Conservation (phyloP, 1,284 basidiomycete species). For the Earliella scabrosa region DNA sequence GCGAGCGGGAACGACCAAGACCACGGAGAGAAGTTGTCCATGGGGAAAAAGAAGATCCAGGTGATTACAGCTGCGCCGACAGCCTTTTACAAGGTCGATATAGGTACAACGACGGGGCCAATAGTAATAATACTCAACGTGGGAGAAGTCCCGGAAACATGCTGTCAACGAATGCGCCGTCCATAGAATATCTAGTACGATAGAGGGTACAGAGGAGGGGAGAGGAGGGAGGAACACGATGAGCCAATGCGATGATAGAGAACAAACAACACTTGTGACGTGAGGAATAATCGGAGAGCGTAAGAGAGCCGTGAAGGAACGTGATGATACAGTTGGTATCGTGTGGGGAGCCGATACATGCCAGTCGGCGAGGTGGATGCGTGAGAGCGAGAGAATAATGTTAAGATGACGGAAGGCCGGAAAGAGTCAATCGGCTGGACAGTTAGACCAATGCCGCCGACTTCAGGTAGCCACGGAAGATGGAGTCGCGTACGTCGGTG, state of each 20-base stretch:
- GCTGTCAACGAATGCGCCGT: slow-evolving; percentile 2
- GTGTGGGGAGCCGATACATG: slow-evolving; percentile 12
- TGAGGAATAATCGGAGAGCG: slow-evolving; percentile 4
- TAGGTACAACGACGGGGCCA: slow-evolving; percentile 18
- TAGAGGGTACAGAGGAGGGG: background rate
- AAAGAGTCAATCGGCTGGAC: background rate
- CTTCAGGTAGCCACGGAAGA: slow-evolving; percentile 41
- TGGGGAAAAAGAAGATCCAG: background rate
- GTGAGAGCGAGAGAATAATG: slow-evolving; percentile 15
- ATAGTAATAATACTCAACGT: slow-evolving; percentile 16
- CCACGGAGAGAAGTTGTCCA: too few relatives aligned
- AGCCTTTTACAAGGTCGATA: slow-evolving; percentile 20
- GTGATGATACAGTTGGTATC: slow-evolving; percentile 18
- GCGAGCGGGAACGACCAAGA: too few relatives aligned
- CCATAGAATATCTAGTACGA: slow-evolving; percentile 16
- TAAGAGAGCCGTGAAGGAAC: slow-evolving; percentile 15
- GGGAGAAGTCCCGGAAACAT: slow-evolving; percentile 10
- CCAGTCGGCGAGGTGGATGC: slow-evolving; percentile 3
- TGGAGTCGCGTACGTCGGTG: slow-evolving; percentile 57
- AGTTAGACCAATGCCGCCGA: slow-evolving; percentile 38
- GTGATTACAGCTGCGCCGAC: slow-evolving; percentile 10
- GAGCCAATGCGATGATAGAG: slow-evolving; percentile 12
- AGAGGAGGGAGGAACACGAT: background rate
- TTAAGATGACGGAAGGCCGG: slow-evolving; percentile 10
- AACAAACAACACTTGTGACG: slow-evolving; percentile 3